Evolutionary conservation across 2,329 filamentous ascomycete genomes (phyloP).

Genomic region (Aureobasidium sp.): DNA sequence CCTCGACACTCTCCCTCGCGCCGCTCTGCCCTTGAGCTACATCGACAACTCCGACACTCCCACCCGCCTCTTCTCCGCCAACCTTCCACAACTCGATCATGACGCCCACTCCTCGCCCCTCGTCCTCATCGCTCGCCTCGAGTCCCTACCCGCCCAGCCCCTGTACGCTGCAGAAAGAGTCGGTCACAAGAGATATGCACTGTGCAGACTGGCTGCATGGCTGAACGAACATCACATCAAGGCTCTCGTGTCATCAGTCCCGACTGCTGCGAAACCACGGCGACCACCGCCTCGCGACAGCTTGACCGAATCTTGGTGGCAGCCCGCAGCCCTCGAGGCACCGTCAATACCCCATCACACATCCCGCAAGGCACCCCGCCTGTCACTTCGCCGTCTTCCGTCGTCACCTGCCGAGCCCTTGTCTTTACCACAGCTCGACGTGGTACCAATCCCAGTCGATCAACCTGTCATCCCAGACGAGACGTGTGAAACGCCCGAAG

Average conservation of each 20-base stretch:
- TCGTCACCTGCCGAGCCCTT: not conserved
- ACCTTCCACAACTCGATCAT: conserved; percentile 54
- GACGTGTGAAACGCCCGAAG: conserved; percentile 21
- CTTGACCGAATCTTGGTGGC: not conserved
- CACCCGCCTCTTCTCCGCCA: conserved; percentile 51
- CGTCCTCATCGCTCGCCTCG: conserved; percentile 53
- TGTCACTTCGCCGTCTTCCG: not conserved
- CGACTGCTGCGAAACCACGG: not conserved
- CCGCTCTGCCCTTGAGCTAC: conserved; percentile 50
- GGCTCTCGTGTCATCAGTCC: conserved; percentile 29
- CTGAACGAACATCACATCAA: conserved; percentile 50
- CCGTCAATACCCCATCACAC: not conserved
- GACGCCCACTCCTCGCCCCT: conserved; percentile 43
- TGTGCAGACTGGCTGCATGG: conserved; percentile 62
- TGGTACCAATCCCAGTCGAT: not conserved
- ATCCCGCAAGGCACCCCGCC: conserved; percentile 14
- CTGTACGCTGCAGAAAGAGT: conserved; percentile 60
- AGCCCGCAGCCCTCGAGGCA: not conserved
- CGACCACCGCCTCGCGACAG: not conserved
- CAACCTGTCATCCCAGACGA: not conserved
- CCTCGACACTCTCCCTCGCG: conserved; percentile 46
- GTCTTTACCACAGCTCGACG: not conserved
- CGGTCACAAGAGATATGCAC: conserved; percentile 50
- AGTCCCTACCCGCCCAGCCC: conserved; percentile 43
- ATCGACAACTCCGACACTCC: conserved; percentile 48